Evolutionary conservation across 2,329 filamentous ascomycete genomes (phyloP), one percentile per base, ranked within the genome.

Genomic region (Cryoendolithus antarcticus): DNA sequence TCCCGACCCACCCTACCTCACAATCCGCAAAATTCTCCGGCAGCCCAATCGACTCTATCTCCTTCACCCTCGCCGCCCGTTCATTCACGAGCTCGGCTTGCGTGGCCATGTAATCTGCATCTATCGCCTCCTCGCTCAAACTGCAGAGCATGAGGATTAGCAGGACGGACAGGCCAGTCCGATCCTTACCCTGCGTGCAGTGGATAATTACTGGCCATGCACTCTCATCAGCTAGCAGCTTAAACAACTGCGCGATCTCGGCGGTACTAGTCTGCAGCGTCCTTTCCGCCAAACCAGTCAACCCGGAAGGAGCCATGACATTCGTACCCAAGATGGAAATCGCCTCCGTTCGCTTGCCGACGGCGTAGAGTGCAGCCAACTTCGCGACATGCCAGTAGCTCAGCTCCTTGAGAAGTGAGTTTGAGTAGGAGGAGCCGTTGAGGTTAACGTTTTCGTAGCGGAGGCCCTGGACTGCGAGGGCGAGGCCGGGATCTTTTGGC

Each of bases 181-280:
- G 74, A 54, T 93, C 86, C 56, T 93, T 94, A 41, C 86, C 86
- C 53, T 93, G 85, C 1, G 86, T 91, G 59, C 86, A 94, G 59
- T 93, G 85, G 2, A 91, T 63, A 5, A 93, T 56, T 1, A 78
- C 60, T 0, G 86, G 85, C 46, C 77, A 75, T 10, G 67, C 67
- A 0, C 58, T 49, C 2, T 64, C 56, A 1, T 67, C 56, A 7
- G 67, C 61, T 15, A 75, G 59, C 5, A 72, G 58, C 6, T 63
- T 60, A 30, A 78, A 70, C 21, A 71, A 62, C 51, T 67, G 36
- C 36, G 66, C 67, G 12, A 86, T 70, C 53, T 84, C 80, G 1
- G 62, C 57, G 0, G 71, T 74, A 38, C 79, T 85, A 39, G 76
- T 69, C 48, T 82, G 75, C 3, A 93, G 60, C 1, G 78, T 84